These are phyloP conservation scores for Helichrysum umbraculigerum DNA, from an alignment of 129 eudicot species.

Conservation along the genomic window DNA sequence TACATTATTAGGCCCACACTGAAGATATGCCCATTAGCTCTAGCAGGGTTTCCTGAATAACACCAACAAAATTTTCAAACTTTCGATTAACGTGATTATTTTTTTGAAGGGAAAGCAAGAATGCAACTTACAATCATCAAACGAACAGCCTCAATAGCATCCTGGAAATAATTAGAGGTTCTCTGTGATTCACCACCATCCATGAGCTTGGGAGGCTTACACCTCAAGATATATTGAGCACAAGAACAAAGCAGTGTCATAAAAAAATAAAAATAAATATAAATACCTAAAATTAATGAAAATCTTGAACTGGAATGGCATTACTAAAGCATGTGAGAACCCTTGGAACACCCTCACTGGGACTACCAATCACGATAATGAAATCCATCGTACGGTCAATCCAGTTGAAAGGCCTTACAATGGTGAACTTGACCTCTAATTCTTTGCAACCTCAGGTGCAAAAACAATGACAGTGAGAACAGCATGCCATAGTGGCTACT, in stretches of 20 bases:
- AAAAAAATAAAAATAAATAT: background rate
- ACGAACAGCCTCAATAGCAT: conserved; percentile 94
- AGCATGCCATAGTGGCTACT: background rate
- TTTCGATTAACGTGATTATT: background rate
- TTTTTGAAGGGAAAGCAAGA: background rate
- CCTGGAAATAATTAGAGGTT: conserved; percentile 87
- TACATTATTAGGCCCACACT: conserved; percentile 97
- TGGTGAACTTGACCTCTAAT: conserved; percentile 93
- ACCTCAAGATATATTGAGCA: conserved; percentile 77
- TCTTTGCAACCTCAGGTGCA: conserved; percentile 95
- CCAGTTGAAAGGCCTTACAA: conserved; percentile 98
- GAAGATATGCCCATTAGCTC: no score
- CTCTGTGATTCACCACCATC: conserved; percentile 97
- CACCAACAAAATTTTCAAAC: background rate
- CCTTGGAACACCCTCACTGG: conserved; percentile 97
- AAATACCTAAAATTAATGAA: background rate
- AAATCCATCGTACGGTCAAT: conserved; percentile 98
- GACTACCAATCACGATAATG: conserved; percentile 95
- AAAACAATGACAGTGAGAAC: conserved; percentile 10
- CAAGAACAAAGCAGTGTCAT: background rate
- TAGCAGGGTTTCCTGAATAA: no score
- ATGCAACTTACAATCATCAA: conserved; percentile 78
- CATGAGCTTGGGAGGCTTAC: conserved; percentile 91
- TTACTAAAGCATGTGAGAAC: conserved; percentile 95
- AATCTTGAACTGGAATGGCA: conserved; percentile 36